phyloP scores from a whole-genome alignment of 1,139 yeast species.

The Sugiyamaella sp. region DNA sequence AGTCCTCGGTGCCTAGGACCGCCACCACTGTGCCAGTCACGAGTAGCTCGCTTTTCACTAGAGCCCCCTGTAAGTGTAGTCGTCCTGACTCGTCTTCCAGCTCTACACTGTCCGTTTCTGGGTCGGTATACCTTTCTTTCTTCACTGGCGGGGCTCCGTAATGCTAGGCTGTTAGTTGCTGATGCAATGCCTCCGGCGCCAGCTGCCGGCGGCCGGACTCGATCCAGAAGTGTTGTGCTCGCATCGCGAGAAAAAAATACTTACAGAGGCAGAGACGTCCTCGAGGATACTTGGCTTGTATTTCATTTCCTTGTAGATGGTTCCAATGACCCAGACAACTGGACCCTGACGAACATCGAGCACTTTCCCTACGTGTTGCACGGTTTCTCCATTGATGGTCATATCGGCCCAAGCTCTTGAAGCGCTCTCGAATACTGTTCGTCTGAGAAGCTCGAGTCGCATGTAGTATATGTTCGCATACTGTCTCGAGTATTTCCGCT shows the following conservation, averaged over 20 bases:
- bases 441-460: constrained; percentile 58
- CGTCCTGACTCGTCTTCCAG: constrained; percentile 95
- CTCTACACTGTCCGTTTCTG: constrained; percentile 53
- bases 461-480: constrained; percentile 74
- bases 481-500: constrained; percentile 66
- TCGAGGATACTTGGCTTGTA: constrained; percentile 81
- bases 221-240: neutral
- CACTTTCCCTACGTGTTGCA: constrained; percentile 59
- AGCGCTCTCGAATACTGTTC: constrained; percentile 56
- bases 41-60: constrained; percentile 51
- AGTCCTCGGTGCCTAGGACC: constrained; percentile 80
- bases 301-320: constrained; percentile 81
- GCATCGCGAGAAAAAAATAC: constrained; percentile 8
- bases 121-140: constrained; percentile 54
- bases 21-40: constrained; percentile 92
- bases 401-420: constrained; percentile 52
- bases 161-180: constrained; percentile 27
- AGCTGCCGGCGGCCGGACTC: neutral
- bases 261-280: constrained; percentile 61
- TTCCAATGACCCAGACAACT: constrained; percentile 89
- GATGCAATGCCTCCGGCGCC: neutral
- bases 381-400: constrained; percentile 45
- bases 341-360: constrained; percentile 71
- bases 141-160: constrained; percentile 47
- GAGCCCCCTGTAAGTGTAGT: constrained; percentile 69